Conservation (phyloP, 148 eudicot genomes). For the Linanthus parryae region DNA sequence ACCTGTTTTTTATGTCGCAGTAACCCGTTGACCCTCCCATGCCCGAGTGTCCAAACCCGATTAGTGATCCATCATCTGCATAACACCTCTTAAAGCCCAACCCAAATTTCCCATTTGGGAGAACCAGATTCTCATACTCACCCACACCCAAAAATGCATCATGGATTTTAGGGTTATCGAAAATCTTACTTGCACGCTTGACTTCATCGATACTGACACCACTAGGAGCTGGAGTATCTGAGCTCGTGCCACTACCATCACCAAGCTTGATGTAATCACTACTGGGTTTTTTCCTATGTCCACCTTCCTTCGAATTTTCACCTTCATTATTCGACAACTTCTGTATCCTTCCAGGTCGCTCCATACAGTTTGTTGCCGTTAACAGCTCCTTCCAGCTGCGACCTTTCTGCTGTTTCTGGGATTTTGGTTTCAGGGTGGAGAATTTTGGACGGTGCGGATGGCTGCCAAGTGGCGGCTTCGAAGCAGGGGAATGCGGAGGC, state of each 20-base stretch:
- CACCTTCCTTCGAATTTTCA: not conserved
- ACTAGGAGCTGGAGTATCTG: slow-evolving; percentile 1
- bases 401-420: slow-evolving; percentile 28
- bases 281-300: not conserved
- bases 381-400: slow-evolving; percentile 24
- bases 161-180: slow-evolving; percentile 55
- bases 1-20: slow-evolving; percentile 65
- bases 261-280: slow-evolving; percentile 25
- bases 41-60: slow-evolving; percentile 92
- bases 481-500: slow-evolving; percentile 49
- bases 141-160: slow-evolving; percentile 85
- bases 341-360: slow-evolving; percentile 13
- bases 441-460: slow-evolving; percentile 75
- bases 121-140: slow-evolving; percentile 56
- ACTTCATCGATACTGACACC: slow-evolving; percentile 6
- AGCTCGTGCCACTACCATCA: slow-evolving; percentile 17
- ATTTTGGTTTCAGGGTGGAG: slow-evolving; percentile 25
- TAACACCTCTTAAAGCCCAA: slow-evolving; percentile 69
- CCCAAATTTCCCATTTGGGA: slow-evolving; percentile 62
- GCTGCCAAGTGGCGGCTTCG: slow-evolving; percentile 74
- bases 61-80: slow-evolving; percentile 45
- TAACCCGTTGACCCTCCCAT: slow-evolving; percentile 94
- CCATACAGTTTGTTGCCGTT: slow-evolving; percentile 15
- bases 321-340: slow-evolving; percentile 27
- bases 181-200: slow-evolving; percentile 27